These are phyloP conservation scores for Melaleuca quinquenervia DNA, from an alignment of 345 rosid genomes.

Conservation along the genomic window DNA sequence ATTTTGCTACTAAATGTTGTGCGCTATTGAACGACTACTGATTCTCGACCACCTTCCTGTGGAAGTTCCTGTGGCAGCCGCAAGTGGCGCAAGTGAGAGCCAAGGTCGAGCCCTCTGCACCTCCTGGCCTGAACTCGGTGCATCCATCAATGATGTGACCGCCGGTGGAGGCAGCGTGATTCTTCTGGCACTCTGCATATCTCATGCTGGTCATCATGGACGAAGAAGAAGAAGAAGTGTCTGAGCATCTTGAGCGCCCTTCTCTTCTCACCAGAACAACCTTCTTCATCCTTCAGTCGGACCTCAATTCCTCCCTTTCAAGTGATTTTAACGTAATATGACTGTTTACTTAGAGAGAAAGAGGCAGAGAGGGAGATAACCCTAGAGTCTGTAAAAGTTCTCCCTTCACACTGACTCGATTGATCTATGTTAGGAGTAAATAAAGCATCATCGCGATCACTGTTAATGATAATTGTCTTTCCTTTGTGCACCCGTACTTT, in stretches of 20 bases:
- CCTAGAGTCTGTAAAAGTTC: neutral
- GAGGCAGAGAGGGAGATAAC: neutral
- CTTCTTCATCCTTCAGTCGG: neutral
- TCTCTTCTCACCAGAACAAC: neutral
- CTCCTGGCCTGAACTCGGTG: neutral
- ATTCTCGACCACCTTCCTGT: constrained; percentile 4
- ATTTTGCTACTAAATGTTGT: neutral
- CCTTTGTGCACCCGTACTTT: too few species aligned
- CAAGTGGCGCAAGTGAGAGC: neutral
- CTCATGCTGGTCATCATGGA: neutral
- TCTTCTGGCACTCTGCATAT: constrained; percentile 10
- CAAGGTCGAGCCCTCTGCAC: neutral
- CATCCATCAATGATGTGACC: constrained; percentile 5
- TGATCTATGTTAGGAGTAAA: neutral
- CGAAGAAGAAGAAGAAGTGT: neutral
- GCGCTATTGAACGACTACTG: neutral
- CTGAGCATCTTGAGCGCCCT: neutral
- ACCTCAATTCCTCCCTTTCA: neutral
- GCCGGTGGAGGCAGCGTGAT: constrained; percentile 2
- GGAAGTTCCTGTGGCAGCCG: constrained; percentile 11
- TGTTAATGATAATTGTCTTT: too few species aligned
- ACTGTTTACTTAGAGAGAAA: neutral
- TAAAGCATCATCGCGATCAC: neutral
- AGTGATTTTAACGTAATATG: neutral
- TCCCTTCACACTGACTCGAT: neutral